phyloP scores from a whole-genome alignment of 129 eudicot genomes.

The Centaurea solstitialis region DNA sequence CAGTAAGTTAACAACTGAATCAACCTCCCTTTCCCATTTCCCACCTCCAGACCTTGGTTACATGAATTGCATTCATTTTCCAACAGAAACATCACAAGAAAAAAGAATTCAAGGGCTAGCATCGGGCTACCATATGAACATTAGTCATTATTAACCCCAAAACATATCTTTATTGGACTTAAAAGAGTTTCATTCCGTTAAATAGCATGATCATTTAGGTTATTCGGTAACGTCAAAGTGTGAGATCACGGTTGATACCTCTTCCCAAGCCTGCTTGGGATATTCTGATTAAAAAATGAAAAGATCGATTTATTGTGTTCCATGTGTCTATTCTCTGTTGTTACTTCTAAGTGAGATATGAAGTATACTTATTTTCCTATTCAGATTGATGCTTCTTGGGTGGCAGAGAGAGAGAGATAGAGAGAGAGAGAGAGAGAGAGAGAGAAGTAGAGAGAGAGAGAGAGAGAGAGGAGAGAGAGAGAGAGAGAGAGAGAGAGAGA shows the following conservation, averaged over 20 bases:
- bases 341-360: neutral
- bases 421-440: neutral
- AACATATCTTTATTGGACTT: neutral
- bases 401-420: constrained; percentile 3
- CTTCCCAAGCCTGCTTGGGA: neutral
- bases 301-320: neutral
- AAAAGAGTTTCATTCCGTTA: neutral
- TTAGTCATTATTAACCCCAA: too few relatives aligned
- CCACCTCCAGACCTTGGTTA: too few relatives aligned
- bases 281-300: neutral
- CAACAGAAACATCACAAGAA: too few relatives aligned
- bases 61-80: too few relatives aligned
- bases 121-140: too few relatives aligned
- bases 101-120: too few relatives aligned
- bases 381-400: neutral
- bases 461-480: constrained; percentile 19
- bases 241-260: neutral
- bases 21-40: too few relatives aligned
- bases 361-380: neutral
- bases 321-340: neutral
- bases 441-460: constrained; percentile 7
- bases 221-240: neutral
- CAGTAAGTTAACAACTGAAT: too few relatives aligned
- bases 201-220: neutral
- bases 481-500: constrained; percentile 16